Evolutionary conservation across 768 basidiomycete species (phyloP).

Genomic region (Tylopilus sp.): DNA sequence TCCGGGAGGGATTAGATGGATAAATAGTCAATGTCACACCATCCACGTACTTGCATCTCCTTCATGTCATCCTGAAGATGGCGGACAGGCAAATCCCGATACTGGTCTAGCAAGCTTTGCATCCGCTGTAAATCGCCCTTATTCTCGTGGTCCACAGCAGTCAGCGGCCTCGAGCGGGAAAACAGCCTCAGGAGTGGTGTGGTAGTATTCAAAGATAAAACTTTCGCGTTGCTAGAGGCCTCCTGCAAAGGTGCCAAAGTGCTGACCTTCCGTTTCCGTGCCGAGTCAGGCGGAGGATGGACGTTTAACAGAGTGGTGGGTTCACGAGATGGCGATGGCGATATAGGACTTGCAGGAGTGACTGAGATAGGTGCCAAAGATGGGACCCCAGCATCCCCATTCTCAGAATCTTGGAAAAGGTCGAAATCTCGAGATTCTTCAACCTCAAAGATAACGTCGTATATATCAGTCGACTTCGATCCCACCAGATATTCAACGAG

Average conservation of each 20-base stretch:
- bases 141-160: constrained; percentile 24
- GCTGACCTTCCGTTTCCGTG: constrained; percentile 27
- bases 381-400: constrained; percentile 29
- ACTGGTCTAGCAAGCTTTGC: constrained; percentile 61
- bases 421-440: constrained; percentile 47
- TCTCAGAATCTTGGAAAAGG: constrained; percentile 50
- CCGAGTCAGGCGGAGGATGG: constrained; percentile 6
- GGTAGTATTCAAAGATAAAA: constrained; percentile 27
- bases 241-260: constrained; percentile 26
- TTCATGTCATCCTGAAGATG: constrained; percentile 77
- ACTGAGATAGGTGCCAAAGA: constrained; percentile 12
- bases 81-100: constrained; percentile 60
- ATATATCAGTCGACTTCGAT: constrained; percentile 59
- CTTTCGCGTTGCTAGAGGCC: constrained; percentile 26
- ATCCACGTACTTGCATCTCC: constrained; percentile 62
- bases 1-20: constrained; percentile 2
- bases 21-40: neutral
- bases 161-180: constrained; percentile 17
- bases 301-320: constrained; percentile 4
- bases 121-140: constrained; percentile 51
- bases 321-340: constrained; percentile 5
- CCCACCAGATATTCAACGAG: constrained; percentile 77
- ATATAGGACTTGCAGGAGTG: constrained; percentile 8
- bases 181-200: constrained; percentile 30
- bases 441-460: constrained; percentile 78